phyloP scores from a whole-genome alignment of 2,329 filamentous ascomycete genomes.

The Verticillium dahliae region DNA sequence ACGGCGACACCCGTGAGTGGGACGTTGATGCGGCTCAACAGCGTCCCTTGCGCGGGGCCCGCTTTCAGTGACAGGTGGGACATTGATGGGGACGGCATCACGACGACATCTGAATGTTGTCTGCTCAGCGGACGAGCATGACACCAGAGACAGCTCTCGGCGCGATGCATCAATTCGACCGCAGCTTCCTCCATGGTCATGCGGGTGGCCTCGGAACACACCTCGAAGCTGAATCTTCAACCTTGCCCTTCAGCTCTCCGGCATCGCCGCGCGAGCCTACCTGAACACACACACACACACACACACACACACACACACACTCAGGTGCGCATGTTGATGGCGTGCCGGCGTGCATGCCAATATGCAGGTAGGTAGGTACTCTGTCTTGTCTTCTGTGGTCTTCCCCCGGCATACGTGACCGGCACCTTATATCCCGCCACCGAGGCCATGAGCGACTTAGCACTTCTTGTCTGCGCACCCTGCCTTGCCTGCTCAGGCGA shows the following conservation, averaged over 20 bases:
- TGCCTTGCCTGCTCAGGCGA: neutral
- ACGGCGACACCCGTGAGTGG: slow-evolving; percentile 1
- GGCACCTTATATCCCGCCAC: neutral
- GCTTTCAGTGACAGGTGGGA: slow-evolving; percentile 1
- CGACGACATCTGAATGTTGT: neutral
- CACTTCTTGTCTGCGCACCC: neutral
- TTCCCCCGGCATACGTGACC: neutral
- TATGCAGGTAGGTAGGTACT: neutral
- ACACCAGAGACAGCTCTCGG: neutral
- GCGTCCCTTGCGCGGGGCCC: slow-evolving; percentile 1
- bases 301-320: too few relatives aligned
- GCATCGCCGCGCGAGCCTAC: neutral
- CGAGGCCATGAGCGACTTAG: neutral
- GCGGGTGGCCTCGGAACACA: too few relatives aligned
- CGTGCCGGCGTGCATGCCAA: neutral
- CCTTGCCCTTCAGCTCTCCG: neutral
- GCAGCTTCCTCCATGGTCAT: too few relatives aligned
- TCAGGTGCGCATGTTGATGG: neutral
- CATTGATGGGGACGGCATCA: neutral
- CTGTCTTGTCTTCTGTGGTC: neutral
- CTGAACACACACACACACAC: neutral
- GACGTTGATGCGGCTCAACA: neutral
- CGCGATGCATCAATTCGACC: too few relatives aligned
- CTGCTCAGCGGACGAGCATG: neutral
- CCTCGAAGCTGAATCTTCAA: neutral